Evolutionary conservation across 306 rosid genomes (phyloP).

Genomic region (Vigna angularis): DNA sequence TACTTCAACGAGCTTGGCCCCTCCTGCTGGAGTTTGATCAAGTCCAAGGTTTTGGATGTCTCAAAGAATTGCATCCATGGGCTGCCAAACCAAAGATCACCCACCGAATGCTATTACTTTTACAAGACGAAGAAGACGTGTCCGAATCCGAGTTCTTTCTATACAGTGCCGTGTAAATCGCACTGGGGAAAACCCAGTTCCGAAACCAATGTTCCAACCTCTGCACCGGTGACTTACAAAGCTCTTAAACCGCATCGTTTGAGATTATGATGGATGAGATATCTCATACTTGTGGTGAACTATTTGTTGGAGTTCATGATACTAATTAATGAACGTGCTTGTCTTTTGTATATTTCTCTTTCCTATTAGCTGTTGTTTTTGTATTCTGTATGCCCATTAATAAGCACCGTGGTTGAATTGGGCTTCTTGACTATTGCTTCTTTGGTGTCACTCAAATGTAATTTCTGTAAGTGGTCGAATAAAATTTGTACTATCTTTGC

Average conservation of each 20-base stretch:
- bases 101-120: slow-evolving; percentile 47
- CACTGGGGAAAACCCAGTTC: slow-evolving; percentile 15
- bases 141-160: slow-evolving; percentile 28
- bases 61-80: slow-evolving; percentile 64
- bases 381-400: slow-evolving; percentile 3
- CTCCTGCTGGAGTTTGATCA: slow-evolving; percentile 57
- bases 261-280: slow-evolving; percentile 27
- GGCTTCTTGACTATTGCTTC: background rate
- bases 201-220: slow-evolving; percentile 5
- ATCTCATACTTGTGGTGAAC: background rate
- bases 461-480: background rate
- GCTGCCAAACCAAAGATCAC: slow-evolving; percentile 53
- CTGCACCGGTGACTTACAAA: slow-evolving; percentile 52
- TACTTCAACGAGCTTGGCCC: slow-evolving; percentile 71
- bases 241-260: slow-evolving; percentile 50
- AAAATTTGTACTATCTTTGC: background rate
- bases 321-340: background rate
- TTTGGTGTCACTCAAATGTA: slow-evolving; percentile 14
- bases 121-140: slow-evolving; percentile 41
- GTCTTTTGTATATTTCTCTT: background rate
- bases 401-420: slow-evolving; percentile 16
- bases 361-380: background rate
- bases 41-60: slow-evolving; percentile 52
- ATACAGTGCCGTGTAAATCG: slow-evolving; percentile 55
- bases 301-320: background rate